phyloP scores from a whole-genome alignment of 495 filamentous ascomycete species.

The Copromyces sp. region DNA sequence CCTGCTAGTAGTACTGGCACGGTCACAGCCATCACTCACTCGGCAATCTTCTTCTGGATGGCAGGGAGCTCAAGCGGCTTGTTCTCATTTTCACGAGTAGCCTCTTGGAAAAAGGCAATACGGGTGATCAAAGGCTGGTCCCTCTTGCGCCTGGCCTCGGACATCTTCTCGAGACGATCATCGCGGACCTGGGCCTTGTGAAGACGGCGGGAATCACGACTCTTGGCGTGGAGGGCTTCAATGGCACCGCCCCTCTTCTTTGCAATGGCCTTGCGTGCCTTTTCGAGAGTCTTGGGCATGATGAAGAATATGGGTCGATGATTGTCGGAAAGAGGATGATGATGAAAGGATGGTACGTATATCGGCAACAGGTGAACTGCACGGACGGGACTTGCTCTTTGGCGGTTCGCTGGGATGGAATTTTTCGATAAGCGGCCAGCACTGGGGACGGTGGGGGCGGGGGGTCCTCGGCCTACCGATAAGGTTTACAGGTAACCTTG shows the following conservation, averaged over 20 bases:
- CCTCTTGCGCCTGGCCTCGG: slow-evolving; percentile 49
- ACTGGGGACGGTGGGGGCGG: slow-evolving; percentile 11
- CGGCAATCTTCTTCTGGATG: slow-evolving; percentile 51
- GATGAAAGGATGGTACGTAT: background rate
- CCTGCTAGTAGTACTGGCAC: background rate
- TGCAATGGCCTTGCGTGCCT: slow-evolving; percentile 73
- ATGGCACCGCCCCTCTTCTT: slow-evolving; percentile 64
- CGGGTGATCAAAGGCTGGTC: slow-evolving; percentile 70
- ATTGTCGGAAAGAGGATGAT: background rate
- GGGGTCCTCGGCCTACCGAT: slow-evolving; percentile 16
- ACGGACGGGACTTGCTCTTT: background rate
- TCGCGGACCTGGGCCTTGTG: slow-evolving; percentile 64
- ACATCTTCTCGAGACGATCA: slow-evolving; percentile 61
- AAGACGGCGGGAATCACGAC: slow-evolving; percentile 64
- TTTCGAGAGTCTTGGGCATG: slow-evolving; percentile 70
- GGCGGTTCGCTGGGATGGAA: background rate
- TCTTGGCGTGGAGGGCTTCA: slow-evolving; percentile 69
- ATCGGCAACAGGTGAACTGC: background rate
- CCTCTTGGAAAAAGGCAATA: slow-evolving; percentile 60
- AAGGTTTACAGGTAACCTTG: slow-evolving; percentile 2
- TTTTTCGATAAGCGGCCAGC: background rate
- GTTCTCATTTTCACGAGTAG: slow-evolving; percentile 39
- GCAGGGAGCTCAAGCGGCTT: slow-evolving; percentile 46
- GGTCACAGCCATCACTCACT: slow-evolving; percentile 32
- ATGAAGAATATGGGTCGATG: slow-evolving; percentile 1